Base-by-base conservation (phyloP, 768 basidiomycete genomes). In the Dioszegia hungarica region DNA sequence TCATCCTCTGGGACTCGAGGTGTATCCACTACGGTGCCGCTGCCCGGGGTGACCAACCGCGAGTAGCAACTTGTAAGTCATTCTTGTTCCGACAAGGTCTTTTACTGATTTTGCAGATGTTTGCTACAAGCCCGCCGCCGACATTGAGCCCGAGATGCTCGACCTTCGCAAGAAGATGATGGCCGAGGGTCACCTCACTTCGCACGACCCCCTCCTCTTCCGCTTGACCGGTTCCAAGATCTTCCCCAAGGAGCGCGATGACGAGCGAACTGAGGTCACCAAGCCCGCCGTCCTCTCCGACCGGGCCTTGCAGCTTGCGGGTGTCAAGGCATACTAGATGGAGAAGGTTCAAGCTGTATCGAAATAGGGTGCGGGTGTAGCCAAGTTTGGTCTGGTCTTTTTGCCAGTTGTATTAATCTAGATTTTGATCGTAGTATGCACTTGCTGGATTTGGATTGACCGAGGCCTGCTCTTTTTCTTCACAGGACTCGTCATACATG, bases 1-100 rank as follows among this genome's bases (percentile, higher is more conserved):
- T 74, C 25, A 74, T 77, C 37, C 56, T 77, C 11, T 77, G 75
- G 75, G 74, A 75, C 52, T 68, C 67, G 43, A 39, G 68, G 41
- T 67, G 62, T 53, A 58, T 69, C 37, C 75, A 77, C 56, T 74
- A 73, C 50, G 73, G 73, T 11, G 70, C 67, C n/a, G 61, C 64
- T 22, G 71, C 73, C 0, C 51, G 51, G 25, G 68, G 71, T 11
- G 59, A 68, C 29, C 53, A 56, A 39, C 60, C 67, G 17, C 51
- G 74, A 27, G 63, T 71, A 28, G 71, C 71, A 5, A 75, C 71
- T 39, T 75, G 73, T 75, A 45, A 67, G 73, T 56, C 17, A 4
- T 9, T 14, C 14, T 22, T 17, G 10, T 19, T 45, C 46, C 31
- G 31, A 33, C n/a, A 12, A 9, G n/a, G 20, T 15, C 9, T 38